phyloP scores from a whole-genome alignment of 495 filamentous ascomycete genomes.

The Hypomontagnella monticulosa region DNA sequence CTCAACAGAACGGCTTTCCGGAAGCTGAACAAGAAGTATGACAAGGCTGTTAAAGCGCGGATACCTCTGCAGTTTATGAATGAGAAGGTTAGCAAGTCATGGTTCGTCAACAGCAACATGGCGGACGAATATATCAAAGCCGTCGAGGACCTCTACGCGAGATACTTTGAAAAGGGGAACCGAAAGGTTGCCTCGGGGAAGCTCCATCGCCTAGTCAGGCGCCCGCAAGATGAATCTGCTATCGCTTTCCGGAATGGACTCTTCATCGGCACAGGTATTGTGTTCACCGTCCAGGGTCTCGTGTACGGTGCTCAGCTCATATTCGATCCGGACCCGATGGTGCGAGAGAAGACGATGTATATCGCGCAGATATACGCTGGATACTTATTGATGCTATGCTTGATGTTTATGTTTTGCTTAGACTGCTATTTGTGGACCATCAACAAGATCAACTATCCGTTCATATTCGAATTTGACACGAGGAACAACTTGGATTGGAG shows the following conservation, averaged over 20 bases:
- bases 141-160: slow-evolving; percentile 89
- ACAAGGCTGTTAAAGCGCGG: slow-evolving; percentile 83
- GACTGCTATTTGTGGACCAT: slow-evolving; percentile 82
- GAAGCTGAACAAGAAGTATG: slow-evolving; percentile 99
- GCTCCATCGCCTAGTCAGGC: slow-evolving; percentile 73
- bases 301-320: slow-evolving; percentile 69
- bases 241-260: slow-evolving; percentile 83
- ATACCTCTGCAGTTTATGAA: slow-evolving; percentile 85
- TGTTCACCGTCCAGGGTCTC: slow-evolving; percentile 79
- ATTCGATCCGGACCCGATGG: slow-evolving; percentile 56
- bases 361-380: slow-evolving; percentile 86
- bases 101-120: slow-evolving; percentile 87
- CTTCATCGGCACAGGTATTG: slow-evolving; percentile 74
- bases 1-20: slow-evolving; percentile 92
- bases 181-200: slow-evolving; percentile 89
- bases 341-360: slow-evolving; percentile 72
- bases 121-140: slow-evolving; percentile 78
- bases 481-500: slow-evolving; percentile 88
- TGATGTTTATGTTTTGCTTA: slow-evolving; percentile 79
- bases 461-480: slow-evolving; percentile 95
- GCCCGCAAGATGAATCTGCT: slow-evolving; percentile 73
- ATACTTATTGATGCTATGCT: slow-evolving; percentile 78
- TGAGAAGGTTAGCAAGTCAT: slow-evolving; percentile 88
- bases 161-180: slow-evolving; percentile 91
- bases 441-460: slow-evolving; percentile 91